A percentile compares a stretch with the other conserved stretches of the same genome.
Evolutionary conservation across 352 stramenopile species (phyloP).

Genomic region (Phytophthora pisi): DNA sequence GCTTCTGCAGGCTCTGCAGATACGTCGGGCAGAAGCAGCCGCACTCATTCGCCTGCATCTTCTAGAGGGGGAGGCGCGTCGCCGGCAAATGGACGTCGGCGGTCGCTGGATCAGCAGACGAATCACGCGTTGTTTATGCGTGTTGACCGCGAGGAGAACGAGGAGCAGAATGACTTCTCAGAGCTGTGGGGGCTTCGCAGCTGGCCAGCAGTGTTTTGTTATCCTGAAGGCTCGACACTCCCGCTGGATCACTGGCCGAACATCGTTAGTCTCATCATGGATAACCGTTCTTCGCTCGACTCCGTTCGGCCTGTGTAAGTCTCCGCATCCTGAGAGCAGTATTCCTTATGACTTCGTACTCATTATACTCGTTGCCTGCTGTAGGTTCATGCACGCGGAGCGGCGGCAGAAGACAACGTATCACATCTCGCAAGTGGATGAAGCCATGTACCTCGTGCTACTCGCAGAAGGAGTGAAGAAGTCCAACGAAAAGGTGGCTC

Average conservation of each 20-base stretch:
- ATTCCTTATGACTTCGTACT: too few species aligned
- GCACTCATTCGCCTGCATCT: slow-evolving; percentile 36
- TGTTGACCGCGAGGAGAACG: slow-evolving; percentile 59
- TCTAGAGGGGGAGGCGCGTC: slow-evolving; percentile 29
- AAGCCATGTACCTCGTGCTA: slow-evolving; percentile 76
- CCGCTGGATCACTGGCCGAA: slow-evolving; percentile 86
- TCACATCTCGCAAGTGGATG: slow-evolving; percentile 77
- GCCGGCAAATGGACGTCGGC: slow-evolving; percentile 31
- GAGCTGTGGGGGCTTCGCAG: slow-evolving; percentile 79
- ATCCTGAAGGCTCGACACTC: slow-evolving; percentile 56
- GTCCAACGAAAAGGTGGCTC: slow-evolving; percentile 68
- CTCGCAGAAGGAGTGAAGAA: slow-evolving; percentile 74
- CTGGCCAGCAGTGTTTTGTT: slow-evolving; percentile 86
- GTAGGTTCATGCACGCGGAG: slow-evolving; percentile 71
- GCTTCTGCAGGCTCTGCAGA: slow-evolving; percentile 19
- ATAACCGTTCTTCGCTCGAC: slow-evolving; percentile 67
- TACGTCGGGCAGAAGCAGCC: slow-evolving; percentile 28
- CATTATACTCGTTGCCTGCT: background rate
- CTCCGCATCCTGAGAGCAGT: background rate
- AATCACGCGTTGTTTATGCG: slow-evolving; percentile 60
- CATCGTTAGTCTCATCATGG: slow-evolving; percentile 88
- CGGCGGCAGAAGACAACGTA: slow-evolving; percentile 72
- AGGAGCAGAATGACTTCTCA: slow-evolving; percentile 79
- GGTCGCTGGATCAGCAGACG: slow-evolving; percentile 29
- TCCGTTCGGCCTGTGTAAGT: slow-evolving; percentile 62